phyloP scores from a whole-genome alignment of 2,329 filamentous ascomycete species.

The Stagonosporopsis vannaccii region DNA sequence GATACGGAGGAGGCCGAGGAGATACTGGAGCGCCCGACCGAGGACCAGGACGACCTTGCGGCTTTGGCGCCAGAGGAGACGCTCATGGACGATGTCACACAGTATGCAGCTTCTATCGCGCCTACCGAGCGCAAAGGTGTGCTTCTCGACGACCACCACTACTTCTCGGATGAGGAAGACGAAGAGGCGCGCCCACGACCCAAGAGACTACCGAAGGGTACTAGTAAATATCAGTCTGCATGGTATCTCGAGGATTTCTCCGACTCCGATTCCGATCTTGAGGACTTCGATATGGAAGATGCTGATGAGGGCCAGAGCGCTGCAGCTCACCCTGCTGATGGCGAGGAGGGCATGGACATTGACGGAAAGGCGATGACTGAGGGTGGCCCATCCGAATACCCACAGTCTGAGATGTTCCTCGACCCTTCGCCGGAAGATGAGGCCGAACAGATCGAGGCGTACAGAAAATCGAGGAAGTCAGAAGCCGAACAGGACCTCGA shows the following conservation, averaged over 20 bases:
- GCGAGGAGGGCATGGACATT: constrained; percentile 69
- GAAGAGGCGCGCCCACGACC: constrained; percentile 66
- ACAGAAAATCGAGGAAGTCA: constrained; percentile 76
- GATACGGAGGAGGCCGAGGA: constrained; percentile 62
- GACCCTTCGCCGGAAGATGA: constrained; percentile 83
- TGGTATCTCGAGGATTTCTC: constrained; percentile 89
- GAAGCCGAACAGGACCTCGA: constrained; percentile 91
- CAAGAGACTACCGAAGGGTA: constrained; percentile 85
- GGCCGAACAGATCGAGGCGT: constrained; percentile 80
- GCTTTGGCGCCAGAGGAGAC: constrained; percentile 87
- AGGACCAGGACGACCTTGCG: constrained; percentile 82
- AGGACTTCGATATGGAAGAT: constrained; percentile 66
- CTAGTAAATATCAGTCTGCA: constrained; percentile 90
- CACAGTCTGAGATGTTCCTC: constrained; percentile 90
- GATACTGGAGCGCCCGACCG: constrained; percentile 73
- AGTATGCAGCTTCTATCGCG: constrained; percentile 54
- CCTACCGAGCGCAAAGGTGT: constrained; percentile 75
- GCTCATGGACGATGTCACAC: constrained; percentile 74
- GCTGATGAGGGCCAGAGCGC: constrained; percentile 61
- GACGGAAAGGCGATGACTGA: constrained; percentile 71
- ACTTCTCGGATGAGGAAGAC: constrained; percentile 88
- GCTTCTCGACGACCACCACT: constrained; percentile 93
- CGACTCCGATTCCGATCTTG: constrained; percentile 84
- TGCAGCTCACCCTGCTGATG: constrained; percentile 77
- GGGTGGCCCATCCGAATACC: constrained; percentile 84